Percentiles rank a stretch among this genome's conserved stretches.
phyloP scores from a whole-genome alignment of 1,139 yeast genomes.

The Protomyces inouyei region DNA sequence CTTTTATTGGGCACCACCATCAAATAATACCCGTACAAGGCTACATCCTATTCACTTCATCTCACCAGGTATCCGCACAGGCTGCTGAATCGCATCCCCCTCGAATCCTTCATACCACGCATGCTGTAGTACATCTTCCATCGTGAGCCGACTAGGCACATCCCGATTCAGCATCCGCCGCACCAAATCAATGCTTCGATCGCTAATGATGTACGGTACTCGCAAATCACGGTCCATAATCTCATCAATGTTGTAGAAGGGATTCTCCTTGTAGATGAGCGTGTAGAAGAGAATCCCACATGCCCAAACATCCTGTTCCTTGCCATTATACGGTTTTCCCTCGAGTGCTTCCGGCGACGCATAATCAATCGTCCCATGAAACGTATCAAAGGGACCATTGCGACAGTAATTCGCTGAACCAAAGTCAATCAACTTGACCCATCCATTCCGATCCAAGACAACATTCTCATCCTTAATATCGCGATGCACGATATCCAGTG shows the following conservation, averaged over 20 bases:
- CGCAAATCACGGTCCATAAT: slow-evolving; percentile 84
- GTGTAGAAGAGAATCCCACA: slow-evolving; percentile 85
- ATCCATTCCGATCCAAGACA: slow-evolving; percentile 57
- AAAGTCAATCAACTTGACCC: slow-evolving; percentile 77
- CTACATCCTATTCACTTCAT: background rate
- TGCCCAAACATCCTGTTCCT: slow-evolving; percentile 96
- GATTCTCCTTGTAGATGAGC: slow-evolving; percentile 87
- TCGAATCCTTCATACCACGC: slow-evolving; percentile 48
- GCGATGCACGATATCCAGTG: slow-evolving; percentile 82
- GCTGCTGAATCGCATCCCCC: slow-evolving; percentile 10
- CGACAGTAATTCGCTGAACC: slow-evolving; percentile 88
- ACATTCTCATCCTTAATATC: slow-evolving; percentile 94
- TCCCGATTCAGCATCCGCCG: slow-evolving; percentile 61
- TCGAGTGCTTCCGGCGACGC: slow-evolving; percentile 94
- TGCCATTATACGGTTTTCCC: slow-evolving; percentile 85
- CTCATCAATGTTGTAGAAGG: slow-evolving; percentile 76
- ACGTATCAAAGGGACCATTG: slow-evolving; percentile 93
- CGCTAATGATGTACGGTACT: slow-evolving; percentile 59
- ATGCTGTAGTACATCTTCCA: slow-evolving; percentile 62
- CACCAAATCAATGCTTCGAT: slow-evolving; percentile 53
- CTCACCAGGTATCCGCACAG: background rate
- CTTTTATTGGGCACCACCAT: background rate
- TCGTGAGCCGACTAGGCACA: slow-evolving; percentile 61
- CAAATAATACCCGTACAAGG: background rate
- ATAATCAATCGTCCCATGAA: slow-evolving; percentile 94